These are phyloP conservation scores for Rugonectria rugulosa DNA, from an alignment of 2,329 filamentous ascomycete species.

Conservation along the genomic window DNA sequence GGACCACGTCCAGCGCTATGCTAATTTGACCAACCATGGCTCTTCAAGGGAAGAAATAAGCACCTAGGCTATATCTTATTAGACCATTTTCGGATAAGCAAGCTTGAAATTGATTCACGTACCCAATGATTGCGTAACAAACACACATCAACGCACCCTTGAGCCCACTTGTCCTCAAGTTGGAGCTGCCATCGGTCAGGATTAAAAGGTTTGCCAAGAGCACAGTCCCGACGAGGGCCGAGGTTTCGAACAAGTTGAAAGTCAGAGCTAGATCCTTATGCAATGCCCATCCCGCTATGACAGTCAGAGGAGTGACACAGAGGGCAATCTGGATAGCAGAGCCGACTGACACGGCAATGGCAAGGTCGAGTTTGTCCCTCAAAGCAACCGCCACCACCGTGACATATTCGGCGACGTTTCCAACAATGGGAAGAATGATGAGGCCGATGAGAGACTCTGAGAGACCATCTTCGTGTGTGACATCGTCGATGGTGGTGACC, in stretches of 20 bases:
- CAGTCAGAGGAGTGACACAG: conserved; percentile 66
- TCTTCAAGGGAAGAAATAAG: no score
- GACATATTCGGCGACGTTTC: conserved; percentile 68
- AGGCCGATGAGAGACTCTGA: conserved; percentile 67
- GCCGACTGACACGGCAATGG: conserved; percentile 66
- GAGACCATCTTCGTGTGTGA: conserved; percentile 56
- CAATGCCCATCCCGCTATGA: conserved; percentile 66
- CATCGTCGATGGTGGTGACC: conserved; percentile 64
- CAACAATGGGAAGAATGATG: conserved; percentile 67
- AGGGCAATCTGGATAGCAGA: conserved; percentile 68
- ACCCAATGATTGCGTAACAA: conserved; percentile 58
- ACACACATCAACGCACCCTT: conserved; percentile 63
- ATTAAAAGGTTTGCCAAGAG: conserved; percentile 78
- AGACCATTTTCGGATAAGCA: no score
- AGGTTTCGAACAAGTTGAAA: conserved; percentile 77
- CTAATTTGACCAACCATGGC: no score
- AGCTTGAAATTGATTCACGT: no score
- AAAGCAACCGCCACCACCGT: conserved; percentile 65
- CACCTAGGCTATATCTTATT: no score
- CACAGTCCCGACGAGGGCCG: conserved; percentile 72
- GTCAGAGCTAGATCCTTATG: conserved; percentile 61
- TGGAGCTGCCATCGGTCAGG: conserved; percentile 73
- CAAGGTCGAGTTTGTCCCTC: conserved; percentile 68
- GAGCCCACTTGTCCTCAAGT: conserved; percentile 54
- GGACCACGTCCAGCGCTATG: no score